Percentiles rank a stretch among this genome's conserved stretches.
phyloP scores from a whole-genome alignment of 2,329 filamentous ascomycete genomes.

The Ophiocordyceps camponoti-leonardi region DNA sequence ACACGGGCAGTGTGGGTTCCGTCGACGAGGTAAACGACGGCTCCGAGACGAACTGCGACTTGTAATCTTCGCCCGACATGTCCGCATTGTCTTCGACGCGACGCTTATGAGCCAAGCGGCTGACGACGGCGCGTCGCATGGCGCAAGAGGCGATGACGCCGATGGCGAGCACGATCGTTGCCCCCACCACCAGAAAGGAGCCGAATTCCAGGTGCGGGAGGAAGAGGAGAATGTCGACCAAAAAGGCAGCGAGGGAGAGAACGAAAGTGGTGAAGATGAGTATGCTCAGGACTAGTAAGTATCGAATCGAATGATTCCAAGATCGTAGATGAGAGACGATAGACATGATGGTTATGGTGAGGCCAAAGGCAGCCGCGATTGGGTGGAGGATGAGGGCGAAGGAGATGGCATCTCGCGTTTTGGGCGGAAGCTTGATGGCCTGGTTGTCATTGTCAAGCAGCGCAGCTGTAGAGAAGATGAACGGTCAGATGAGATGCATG shows the following conservation, averaged over 20 bases:
- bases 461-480: constrained; percentile 5
- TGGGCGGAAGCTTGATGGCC: constrained; percentile 38
- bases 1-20: constrained; percentile 41
- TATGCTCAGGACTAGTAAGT: constrained; percentile 70
- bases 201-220: constrained; percentile 90
- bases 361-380: constrained; percentile 68
- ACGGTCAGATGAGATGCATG: background rate
- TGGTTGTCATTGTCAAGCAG: constrained; percentile 12
- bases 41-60: constrained; percentile 45
- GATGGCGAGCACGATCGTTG: constrained; percentile 68
- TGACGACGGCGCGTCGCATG: constrained; percentile 83
- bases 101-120: constrained; percentile 82
- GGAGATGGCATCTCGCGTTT: constrained; percentile 50
- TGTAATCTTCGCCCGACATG: constrained; percentile 92
- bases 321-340: constrained; percentile 70
- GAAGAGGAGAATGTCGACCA: constrained; percentile 88
- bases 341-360: constrained; percentile 70
- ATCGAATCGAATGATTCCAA: constrained; percentile 78
- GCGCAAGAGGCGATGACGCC: constrained; percentile 79
- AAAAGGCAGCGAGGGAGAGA: constrained; percentile 68
- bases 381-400: constrained; percentile 85
- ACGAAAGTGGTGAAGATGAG: constrained; percentile 74
- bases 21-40: constrained; percentile 21
- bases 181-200: constrained; percentile 79
- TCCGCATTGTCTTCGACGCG: constrained; percentile 87